These are phyloP conservation scores for Hamamelis virginiana DNA, from an alignment of 164 flowering plant genomes.

Conservation along the genomic window DNA sequence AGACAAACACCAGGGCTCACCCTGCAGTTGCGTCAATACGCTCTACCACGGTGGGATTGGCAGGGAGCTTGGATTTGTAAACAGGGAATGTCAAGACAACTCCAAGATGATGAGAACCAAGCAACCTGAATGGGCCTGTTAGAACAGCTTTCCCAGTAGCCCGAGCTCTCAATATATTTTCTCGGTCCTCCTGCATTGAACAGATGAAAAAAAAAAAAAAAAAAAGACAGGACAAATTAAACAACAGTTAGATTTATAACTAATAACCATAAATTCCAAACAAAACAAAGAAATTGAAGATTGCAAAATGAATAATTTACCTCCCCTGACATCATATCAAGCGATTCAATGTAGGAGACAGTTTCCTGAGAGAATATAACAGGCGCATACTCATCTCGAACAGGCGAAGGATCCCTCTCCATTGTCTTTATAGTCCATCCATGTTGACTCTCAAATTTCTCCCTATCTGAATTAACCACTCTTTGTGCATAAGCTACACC, in stretches of 20 bases:
- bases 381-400: slow-evolving; percentile 89
- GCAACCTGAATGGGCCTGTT: slow-evolving; percentile 78
- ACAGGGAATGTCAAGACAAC: slow-evolving; percentile 97
- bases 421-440: slow-evolving; percentile 88
- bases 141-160: slow-evolving; percentile 93
- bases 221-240: not conserved
- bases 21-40: slow-evolving; percentile 80
- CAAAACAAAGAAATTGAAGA: not conserved
- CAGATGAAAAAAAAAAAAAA: not conserved
- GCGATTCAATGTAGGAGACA: slow-evolving; percentile 70
- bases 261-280: not conserved
- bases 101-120: slow-evolving; percentile 89
- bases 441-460: slow-evolving; percentile 69
- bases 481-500: slow-evolving; percentile 90
- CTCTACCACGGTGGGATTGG: slow-evolving; percentile 60
- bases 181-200: slow-evolving; percentile 75
- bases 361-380: slow-evolving; percentile 90
- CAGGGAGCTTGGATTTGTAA: slow-evolving; percentile 62
- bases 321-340: slow-evolving; percentile 99
- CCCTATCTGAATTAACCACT: slow-evolving; percentile 72
- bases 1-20: slow-evolving; percentile 38
- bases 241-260: not conserved
- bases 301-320: slow-evolving; percentile 26
- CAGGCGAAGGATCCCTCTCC: slow-evolving; percentile 77
- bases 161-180: slow-evolving; percentile 86